Evolutionary conservation across 495 filamentous ascomycete genomes (phyloP).

Genomic region (Thozetella sp.): DNA sequence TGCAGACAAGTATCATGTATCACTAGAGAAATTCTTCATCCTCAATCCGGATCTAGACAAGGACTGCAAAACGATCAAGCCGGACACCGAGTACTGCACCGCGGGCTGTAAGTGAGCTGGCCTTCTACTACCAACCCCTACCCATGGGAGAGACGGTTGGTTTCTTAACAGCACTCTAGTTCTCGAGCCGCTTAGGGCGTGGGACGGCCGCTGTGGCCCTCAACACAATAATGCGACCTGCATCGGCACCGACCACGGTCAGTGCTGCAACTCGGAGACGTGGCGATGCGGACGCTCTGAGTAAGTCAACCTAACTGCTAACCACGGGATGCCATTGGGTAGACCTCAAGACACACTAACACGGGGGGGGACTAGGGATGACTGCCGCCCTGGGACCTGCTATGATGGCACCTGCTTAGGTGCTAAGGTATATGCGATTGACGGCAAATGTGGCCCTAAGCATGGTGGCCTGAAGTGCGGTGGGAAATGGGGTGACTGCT

Average conservation of each 20-base stretch:
- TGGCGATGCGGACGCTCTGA: constrained; percentile 23
- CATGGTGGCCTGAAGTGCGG: constrained; percentile 15
- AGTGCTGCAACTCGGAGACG: constrained; percentile 26
- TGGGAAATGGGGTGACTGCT: constrained; percentile 30
- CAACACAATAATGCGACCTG: constrained; percentile 30
- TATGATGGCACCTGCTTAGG: constrained; percentile 26
- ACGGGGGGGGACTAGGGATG: constrained; percentile 8
- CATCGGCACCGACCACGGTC: constrained; percentile 15
- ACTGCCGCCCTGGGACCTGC: constrained; percentile 29
- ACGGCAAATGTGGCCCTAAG: constrained; percentile 23
- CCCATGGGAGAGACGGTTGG: neutral
- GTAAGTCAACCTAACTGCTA: constrained; percentile 4
- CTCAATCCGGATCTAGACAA: constrained; percentile 18
- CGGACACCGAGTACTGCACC: constrained; percentile 25
- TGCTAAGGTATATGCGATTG: constrained; percentile 16
- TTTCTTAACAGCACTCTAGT: constrained; percentile 7
- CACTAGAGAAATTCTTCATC: constrained; percentile 15
- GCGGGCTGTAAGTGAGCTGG: constrained; percentile 23
- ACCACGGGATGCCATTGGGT: neutral
- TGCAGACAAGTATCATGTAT: constrained; percentile 11
- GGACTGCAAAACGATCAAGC: constrained; percentile 22
- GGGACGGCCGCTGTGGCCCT: constrained; percentile 24
- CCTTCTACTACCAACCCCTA: neutral
- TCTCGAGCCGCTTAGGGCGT: constrained; percentile 21
- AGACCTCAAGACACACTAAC: neutral